phyloP scores from a whole-genome alignment of 2,329 filamentous ascomycete genomes.

The Nannizziopsis arthrosporioides region DNA sequence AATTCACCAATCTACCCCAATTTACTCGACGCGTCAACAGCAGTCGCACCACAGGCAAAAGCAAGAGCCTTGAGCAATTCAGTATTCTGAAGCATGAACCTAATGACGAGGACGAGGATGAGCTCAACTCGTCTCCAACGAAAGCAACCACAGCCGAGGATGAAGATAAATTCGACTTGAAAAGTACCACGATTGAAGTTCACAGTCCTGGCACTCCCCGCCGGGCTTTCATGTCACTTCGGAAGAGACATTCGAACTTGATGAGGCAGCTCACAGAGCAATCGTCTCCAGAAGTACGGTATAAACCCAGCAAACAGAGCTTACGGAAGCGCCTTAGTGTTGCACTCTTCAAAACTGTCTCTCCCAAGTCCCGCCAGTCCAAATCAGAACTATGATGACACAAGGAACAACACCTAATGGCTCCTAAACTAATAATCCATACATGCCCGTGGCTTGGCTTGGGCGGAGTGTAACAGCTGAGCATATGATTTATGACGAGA shows the following conservation, averaged over 20 bases:
- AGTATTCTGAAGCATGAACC: constrained; percentile 8
- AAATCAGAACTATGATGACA: constrained; percentile 4
- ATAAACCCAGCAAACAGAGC: constrained; percentile 10
- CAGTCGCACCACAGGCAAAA: constrained; percentile 3
- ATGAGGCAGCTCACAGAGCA: not conserved
- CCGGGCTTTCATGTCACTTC: constrained; percentile 4
- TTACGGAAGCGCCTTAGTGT: constrained; percentile 14
- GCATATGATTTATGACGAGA: not conserved
- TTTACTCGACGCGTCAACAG: constrained; percentile 62
- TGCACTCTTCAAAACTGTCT: constrained; percentile 12
- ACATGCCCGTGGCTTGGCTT: not conserved
- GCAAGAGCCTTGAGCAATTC: constrained; percentile 7
- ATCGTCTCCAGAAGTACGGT: not conserved
- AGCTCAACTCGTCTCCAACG: not conserved
- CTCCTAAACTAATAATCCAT: too few relatives aligned
- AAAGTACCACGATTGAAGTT: not conserved
- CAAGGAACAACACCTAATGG: not conserved
- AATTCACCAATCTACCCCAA: constrained; percentile 66
- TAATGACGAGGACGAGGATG: constrained; percentile 5
- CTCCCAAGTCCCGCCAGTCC: constrained; percentile 9
- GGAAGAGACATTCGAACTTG: constrained; percentile 4
- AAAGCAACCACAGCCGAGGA: not conserved
- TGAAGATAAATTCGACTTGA: not conserved
- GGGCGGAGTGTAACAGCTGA: not conserved
- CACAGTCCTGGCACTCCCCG: not conserved